Conservation (phyloP, 202 grass and related monocot genomes). For the Schoenoplectus tabernaemontani region DNA sequence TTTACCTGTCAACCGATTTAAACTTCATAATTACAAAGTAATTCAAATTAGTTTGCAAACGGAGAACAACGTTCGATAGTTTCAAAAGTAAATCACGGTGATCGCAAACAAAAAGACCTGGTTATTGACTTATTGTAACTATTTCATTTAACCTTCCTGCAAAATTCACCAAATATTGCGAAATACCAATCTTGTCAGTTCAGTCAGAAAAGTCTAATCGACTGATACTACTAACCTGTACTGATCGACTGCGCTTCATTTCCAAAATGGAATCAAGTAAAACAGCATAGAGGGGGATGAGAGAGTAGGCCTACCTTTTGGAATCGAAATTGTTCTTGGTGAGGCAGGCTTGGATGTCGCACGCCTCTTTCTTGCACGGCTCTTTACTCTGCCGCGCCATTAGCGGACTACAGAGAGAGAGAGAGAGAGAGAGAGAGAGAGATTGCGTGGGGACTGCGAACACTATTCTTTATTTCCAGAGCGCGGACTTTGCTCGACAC, state of each 20-base stretch:
- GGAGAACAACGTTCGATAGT: neutral
- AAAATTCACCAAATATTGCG: neutral
- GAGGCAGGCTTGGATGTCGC: constrained; percentile 88
- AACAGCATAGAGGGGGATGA: neutral
- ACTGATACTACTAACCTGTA: neutral
- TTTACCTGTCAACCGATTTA: neutral
- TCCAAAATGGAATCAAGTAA: neutral
- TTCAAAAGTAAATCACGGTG: no score
- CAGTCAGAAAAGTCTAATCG: neutral
- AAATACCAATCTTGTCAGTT: neutral
- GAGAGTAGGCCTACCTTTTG: constrained; percentile 32
- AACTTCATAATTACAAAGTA: neutral
- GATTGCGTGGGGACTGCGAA: neutral
- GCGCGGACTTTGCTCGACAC: neutral
- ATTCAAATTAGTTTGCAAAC: neutral
- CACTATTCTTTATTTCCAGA: neutral
- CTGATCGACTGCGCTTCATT: neutral
- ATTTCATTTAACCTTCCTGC: neutral
- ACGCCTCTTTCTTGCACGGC: constrained; percentile 96
- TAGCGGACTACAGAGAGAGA: neutral
- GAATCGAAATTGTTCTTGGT: constrained; percentile 87
- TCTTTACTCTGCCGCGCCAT: constrained; percentile 75
- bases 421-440: neutral
- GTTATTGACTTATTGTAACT: neutral
- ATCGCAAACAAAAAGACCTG: neutral